These are phyloP conservation scores for Fraxinus albicans DNA, from an alignment of 305 asterid species.

Conservation along the genomic window DNA sequence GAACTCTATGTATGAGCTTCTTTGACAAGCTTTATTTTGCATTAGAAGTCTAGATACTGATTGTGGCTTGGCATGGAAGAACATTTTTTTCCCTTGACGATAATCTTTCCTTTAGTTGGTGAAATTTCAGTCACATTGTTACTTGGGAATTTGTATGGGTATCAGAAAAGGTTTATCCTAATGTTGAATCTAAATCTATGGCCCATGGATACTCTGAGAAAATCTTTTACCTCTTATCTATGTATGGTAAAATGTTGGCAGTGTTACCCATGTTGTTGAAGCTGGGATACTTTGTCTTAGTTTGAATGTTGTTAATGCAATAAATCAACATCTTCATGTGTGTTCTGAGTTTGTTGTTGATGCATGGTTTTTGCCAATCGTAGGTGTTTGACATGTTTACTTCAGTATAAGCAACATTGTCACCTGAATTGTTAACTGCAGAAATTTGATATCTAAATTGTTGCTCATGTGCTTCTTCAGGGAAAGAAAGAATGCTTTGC, in stretches of 20 bases:
- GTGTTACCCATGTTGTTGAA: background rate
- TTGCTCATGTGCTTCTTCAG: slow-evolving; percentile 43
- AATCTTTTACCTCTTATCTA: background rate
- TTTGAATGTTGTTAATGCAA: background rate
- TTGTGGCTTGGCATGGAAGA: background rate
- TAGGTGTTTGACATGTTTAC: background rate
- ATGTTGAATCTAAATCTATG: background rate
- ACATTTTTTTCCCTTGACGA: background rate
- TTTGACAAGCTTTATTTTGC: slow-evolving; percentile 2
- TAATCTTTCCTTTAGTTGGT: background rate
- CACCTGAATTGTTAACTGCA: background rate
- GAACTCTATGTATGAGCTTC: background rate
- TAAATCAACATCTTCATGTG: background rate
- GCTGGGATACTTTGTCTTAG: background rate
- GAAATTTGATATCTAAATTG: slow-evolving; percentile 13
- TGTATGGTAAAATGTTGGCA: background rate
- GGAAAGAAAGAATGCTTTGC: slow-evolving; percentile 99
- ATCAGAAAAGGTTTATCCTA: background rate
- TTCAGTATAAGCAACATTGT: background rate
- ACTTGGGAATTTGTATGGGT: background rate
- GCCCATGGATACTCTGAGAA: background rate
- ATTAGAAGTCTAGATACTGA: background rate
- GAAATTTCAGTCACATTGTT: background rate
- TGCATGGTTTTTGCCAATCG: background rate
- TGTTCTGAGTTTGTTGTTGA: background rate